Percentiles rank a stretch among this genome's conserved stretches.
phyloP scores from a whole-genome alignment of 2,329 filamentous ascomycete species.

The Claviceps sp. region DNA sequence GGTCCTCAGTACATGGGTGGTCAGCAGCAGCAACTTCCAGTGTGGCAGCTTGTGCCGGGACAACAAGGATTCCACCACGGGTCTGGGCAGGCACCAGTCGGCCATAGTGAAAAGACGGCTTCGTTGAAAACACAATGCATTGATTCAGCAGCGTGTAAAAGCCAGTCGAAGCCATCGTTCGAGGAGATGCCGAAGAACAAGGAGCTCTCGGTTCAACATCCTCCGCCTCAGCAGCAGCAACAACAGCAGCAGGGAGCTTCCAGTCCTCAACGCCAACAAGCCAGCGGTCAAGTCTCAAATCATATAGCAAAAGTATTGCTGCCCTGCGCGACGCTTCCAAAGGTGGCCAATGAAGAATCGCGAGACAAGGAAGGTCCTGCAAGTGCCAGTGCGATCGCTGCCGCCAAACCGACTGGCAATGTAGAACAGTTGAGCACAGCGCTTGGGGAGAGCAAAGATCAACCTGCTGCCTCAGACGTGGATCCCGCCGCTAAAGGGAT shows the following conservation, averaged over 20 bases:
- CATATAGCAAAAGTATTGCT: conserved; percentile 12
- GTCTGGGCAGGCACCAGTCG: not conserved
- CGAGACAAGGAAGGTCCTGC: no score
- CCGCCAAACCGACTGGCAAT: not conserved
- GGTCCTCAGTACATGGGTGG: not conserved
- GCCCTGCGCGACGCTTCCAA: conserved; percentile 1
- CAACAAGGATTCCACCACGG: not conserved
- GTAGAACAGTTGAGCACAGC: not conserved
- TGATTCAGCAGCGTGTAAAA: conserved; percentile 3
- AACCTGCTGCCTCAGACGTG: not conserved
- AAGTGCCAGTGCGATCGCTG: not conserved
- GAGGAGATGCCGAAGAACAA: conserved; percentile 14
- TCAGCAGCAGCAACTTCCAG: not conserved
- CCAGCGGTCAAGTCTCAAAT: conserved; percentile 1
- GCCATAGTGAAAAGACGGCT: not conserved
- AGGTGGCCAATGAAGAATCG: not conserved
- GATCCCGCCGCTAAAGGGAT: not conserved
- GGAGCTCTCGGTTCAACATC: not conserved
- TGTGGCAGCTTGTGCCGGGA: not conserved
- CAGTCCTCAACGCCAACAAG: conserved; percentile 6
- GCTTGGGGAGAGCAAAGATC: not conserved
- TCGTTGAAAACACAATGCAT: not conserved
- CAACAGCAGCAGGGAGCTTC: not conserved
- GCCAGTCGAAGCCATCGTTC: conserved; percentile 17
- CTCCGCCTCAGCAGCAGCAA: not conserved